A percentile compares a stretch with the other conserved stretches of the same genome.
phyloP scores from a whole-genome alignment of 352 stramenopile genomes.

The Phytophthora pistaciae region DNA sequence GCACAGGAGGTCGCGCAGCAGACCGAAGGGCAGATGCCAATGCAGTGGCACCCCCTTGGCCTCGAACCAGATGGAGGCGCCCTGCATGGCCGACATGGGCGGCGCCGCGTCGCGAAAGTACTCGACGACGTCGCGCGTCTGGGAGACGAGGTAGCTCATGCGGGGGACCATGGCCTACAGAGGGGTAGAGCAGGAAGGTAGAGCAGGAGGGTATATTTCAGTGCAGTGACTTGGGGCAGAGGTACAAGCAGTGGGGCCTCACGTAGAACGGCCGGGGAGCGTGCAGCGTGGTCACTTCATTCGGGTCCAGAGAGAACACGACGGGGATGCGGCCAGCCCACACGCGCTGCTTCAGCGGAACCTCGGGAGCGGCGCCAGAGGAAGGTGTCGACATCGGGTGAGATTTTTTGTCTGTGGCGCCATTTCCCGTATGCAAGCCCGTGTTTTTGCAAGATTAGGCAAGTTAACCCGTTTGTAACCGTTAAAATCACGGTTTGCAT shows the following conservation, averaged over 20 bases:
- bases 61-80: constrained; percentile 79
- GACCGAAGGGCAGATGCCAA: constrained; percentile 82
- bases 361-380: background rate
- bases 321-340: constrained; percentile 80
- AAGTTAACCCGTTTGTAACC: too few relatives aligned
- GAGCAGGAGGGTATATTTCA: background rate
- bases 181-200: background rate
- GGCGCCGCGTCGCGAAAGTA: constrained; percentile 83
- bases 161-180: constrained; percentile 82
- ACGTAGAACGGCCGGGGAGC: constrained; percentile 85
- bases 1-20: constrained; percentile 71
- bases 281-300: constrained; percentile 86
- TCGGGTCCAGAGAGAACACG: constrained; percentile 74
- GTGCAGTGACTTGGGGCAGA: background rate
- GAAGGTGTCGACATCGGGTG: background rate
- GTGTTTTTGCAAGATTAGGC: too few relatives aligned
- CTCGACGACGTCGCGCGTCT: constrained; percentile 79
- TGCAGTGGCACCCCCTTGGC: constrained; percentile 65
- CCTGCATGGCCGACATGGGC: constrained; percentile 62
- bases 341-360: constrained; percentile 44
- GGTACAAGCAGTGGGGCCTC: constrained; percentile 6
- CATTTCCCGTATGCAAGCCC: too few relatives aligned
- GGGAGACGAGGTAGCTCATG: constrained; percentile 81
- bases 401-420: background rate
- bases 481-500: too few relatives aligned